Conservation (phyloP, 176 grass and related monocot genomes). For the Metroxylon sagu region DNA sequence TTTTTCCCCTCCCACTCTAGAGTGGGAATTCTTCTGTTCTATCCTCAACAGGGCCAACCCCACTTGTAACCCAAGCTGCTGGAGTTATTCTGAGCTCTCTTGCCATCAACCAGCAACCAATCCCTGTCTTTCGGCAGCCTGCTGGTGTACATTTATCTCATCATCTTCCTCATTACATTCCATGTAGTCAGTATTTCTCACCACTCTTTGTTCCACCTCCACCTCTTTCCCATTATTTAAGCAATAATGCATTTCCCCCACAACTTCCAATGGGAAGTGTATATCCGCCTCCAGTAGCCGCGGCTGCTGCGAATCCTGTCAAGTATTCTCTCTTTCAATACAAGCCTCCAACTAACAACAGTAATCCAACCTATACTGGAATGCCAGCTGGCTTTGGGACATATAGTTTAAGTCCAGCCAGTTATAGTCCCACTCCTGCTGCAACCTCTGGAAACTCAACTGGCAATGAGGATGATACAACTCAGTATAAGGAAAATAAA, state of each 20-base stretch:
- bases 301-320: constrained; percentile 32
- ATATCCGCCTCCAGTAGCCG: constrained; percentile 39
- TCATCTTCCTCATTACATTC: constrained; percentile 47
- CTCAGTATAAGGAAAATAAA: constrained; percentile 76
- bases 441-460: constrained; percentile 37
- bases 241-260: constrained; percentile 54
- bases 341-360: constrained; percentile 67
- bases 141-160: constrained; percentile 63
- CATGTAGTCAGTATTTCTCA: constrained; percentile 69
- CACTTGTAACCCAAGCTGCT: constrained; percentile 36
- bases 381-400: constrained; percentile 40
- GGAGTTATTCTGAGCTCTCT: constrained; percentile 48
- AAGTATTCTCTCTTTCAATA: constrained; percentile 52
- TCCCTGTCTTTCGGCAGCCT: constrained; percentile 62
- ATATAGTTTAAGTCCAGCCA: constrained; percentile 48
- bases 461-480: constrained; percentile 50
- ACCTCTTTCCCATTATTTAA: constrained; percentile 58
- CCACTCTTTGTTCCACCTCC: constrained; percentile 56
- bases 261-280: constrained; percentile 49
- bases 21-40: too few relatives aligned
- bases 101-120: constrained; percentile 56
- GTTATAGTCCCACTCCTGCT: constrained; percentile 37
- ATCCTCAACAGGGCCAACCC: constrained; percentile 38
- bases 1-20: too few relatives aligned
- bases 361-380: constrained; percentile 48